A percentile compares a stretch with the other conserved stretches of the same genome.
Conservation (phyloP, 1,284 basidiomycete genomes). For the Ustilago esculenta region DNA sequence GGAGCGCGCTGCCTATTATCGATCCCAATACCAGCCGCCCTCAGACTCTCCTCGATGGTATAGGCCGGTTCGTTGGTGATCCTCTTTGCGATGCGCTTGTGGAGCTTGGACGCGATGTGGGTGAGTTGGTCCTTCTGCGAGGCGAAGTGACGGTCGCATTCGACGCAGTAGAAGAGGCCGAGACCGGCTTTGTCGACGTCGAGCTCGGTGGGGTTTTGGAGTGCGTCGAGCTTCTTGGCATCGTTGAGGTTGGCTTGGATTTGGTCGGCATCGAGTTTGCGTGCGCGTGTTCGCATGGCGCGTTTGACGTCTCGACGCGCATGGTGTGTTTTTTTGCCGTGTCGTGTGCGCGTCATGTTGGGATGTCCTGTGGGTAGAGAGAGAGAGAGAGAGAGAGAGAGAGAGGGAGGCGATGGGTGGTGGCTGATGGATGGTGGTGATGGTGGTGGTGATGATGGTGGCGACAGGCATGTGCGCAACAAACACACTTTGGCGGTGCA, state of each 20-base stretch:
- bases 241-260: conserved; percentile 60
- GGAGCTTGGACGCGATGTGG: conserved; percentile 61
- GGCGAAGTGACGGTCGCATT: conserved; percentile 66
- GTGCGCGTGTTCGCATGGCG: conserved; percentile 63
- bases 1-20: conserved; percentile 58
- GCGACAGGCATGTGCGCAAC: neutral
- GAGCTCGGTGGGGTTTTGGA: conserved; percentile 59
- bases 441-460: neutral
- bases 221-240: conserved; percentile 48
- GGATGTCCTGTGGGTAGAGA: no score
- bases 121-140: conserved; percentile 57
- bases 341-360: conserved; percentile 60
- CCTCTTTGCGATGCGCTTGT: conserved; percentile 64
- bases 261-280: conserved; percentile 64
- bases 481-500: no score
- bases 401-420: no score
- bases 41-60: conserved; percentile 62
- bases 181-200: conserved; percentile 66
- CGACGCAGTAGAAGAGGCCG: conserved; percentile 66
- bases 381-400: no score
- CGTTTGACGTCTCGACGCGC: conserved; percentile 64
- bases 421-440: no score
- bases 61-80: conserved; percentile 62
- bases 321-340: conserved; percentile 65
- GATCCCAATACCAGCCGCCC: conserved; percentile 61